Conservation (phyloP, 2,329 filamentous ascomycete genomes). For the Sporothrix curviconia region DNA sequence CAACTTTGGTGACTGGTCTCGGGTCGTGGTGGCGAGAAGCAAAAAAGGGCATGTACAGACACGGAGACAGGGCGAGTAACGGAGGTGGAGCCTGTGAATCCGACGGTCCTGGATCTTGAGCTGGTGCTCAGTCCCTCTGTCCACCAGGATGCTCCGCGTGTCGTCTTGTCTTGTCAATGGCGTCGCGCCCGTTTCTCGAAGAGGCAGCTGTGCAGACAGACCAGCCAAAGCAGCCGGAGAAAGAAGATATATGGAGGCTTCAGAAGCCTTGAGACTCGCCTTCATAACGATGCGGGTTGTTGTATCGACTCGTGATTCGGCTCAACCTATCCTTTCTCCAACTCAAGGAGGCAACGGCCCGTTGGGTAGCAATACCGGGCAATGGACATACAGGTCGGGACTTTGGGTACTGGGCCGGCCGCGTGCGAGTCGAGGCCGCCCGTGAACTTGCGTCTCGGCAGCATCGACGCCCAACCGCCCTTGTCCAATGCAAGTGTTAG, state of each 20-base stretch:
- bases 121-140: too few species aligned
- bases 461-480: too few species aligned
- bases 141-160: background rate
- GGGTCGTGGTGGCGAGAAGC: too few species aligned
- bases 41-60: background rate
- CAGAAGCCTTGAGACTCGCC: background rate
- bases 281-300: background rate
- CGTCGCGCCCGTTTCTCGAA: background rate
- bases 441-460: too few species aligned
- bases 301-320: background rate
- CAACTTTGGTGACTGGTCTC: too few species aligned
- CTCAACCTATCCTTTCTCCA: background rate
- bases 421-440: too few species aligned
- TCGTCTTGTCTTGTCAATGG: background rate
- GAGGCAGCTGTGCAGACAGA: background rate
- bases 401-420: too few species aligned
- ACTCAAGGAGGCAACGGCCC: background rate
- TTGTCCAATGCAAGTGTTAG: too few species aligned
- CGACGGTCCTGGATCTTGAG: background rate
- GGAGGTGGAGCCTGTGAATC: background rate
- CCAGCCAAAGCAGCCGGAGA: background rate
- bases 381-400: too few species aligned
- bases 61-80: background rate
- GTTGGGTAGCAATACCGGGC: conserved; percentile 3
- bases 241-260: background rate